These are phyloP conservation scores for Nitzschia palea DNA, from an alignment of 108 stramenopile species.

Conservation along the genomic window DNA sequence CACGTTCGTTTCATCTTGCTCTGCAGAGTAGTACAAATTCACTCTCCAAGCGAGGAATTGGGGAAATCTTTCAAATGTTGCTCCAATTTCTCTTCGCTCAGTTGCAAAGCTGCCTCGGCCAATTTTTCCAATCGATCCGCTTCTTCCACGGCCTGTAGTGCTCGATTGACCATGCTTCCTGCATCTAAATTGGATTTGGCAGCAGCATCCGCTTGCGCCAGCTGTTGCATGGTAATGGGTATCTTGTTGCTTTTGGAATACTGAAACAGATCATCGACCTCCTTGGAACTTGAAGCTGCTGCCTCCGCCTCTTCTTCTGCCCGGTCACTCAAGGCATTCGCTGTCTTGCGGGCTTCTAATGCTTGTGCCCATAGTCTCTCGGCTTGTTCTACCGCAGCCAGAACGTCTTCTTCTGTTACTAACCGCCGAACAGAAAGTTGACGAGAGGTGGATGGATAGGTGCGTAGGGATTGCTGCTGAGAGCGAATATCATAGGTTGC, in stretches of 20 bases:
- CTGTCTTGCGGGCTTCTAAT: slow-evolving; percentile 46
- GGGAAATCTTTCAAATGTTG: slow-evolving; percentile 65
- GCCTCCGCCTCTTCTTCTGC: slow-evolving; percentile 56
- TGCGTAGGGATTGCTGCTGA: no score
- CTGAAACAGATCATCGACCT: slow-evolving; percentile 19
- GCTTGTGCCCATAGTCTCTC: slow-evolving; percentile 57
- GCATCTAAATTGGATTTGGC: slow-evolving; percentile 51
- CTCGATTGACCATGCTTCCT: slow-evolving; percentile 34
- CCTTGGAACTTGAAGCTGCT: slow-evolving; percentile 26
- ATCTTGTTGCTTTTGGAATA: slow-evolving; percentile 2
- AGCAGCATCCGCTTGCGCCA: slow-evolving; percentile 41
- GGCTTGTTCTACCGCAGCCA: slow-evolving; percentile 50
- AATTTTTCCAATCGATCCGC: slow-evolving; percentile 52
- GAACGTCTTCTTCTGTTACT: slow-evolving; percentile 60
- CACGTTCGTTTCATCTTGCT: no score
- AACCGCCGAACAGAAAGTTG: no score
- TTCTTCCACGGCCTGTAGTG: slow-evolving; percentile 33
- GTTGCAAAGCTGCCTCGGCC: slow-evolving; percentile 54
- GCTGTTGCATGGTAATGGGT: slow-evolving; percentile 38
- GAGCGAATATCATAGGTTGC: no score
- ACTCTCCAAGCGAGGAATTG: slow-evolving; percentile 33
- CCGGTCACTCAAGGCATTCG: slow-evolving; percentile 48
- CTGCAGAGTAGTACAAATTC: slow-evolving; percentile 1
- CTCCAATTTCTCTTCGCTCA: slow-evolving; percentile 44
- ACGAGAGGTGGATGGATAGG: no score